These are phyloP conservation scores for Alternaria gansuensis DNA, from an alignment of 2,329 filamentous ascomycete genomes.

Conservation along the genomic window DNA sequence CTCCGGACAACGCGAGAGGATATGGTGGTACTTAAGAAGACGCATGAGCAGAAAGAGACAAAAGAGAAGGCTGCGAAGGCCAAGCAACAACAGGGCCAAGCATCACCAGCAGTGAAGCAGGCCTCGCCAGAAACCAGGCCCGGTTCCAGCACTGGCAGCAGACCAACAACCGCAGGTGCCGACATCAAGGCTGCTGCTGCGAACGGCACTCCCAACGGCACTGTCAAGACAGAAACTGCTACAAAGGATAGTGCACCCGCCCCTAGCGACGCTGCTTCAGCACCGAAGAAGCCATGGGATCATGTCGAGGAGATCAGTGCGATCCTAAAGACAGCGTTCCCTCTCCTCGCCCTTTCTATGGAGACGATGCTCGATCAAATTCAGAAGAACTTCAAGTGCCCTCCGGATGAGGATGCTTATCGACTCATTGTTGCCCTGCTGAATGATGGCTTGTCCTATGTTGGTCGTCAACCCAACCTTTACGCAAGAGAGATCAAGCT, in stretches of 20 bases:
- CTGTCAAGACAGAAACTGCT: slow-evolving; percentile 52
- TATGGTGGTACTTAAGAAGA: slow-evolving; percentile 90
- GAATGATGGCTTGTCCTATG: slow-evolving; percentile 93
- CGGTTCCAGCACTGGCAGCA: slow-evolving; percentile 41
- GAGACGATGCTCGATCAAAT: slow-evolving; percentile 99
- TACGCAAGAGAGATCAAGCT: slow-evolving; percentile 93
- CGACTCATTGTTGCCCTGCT: slow-evolving; percentile 95
- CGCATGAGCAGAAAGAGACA: slow-evolving; percentile 71
- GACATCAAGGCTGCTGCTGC: slow-evolving; percentile 64
- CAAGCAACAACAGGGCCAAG: slow-evolving; percentile 68
- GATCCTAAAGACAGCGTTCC: slow-evolving; percentile 95
- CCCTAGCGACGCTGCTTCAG: slow-evolving; percentile 36
- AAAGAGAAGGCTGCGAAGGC: slow-evolving; percentile 62
- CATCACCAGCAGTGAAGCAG: slow-evolving; percentile 50
- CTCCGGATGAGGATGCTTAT: slow-evolving; percentile 97
- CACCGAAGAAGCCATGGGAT: slow-evolving; percentile 86
- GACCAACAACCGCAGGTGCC: slow-evolving; percentile 46
- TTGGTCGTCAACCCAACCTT: slow-evolving; percentile 83
- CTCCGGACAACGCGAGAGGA: slow-evolving; percentile 93
- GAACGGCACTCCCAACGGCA: slow-evolving; percentile 53
- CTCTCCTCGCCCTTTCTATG: slow-evolving; percentile 94
- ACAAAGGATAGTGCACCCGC: slow-evolving; percentile 40
- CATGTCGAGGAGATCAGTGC: slow-evolving; percentile 95
- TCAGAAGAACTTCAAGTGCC: slow-evolving; percentile 98
- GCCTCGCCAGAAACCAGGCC: slow-evolving; percentile 48